Evolutionary conservation across 768 basidiomycete species (phyloP).

Genomic region (Mycena belliarum): DNA sequence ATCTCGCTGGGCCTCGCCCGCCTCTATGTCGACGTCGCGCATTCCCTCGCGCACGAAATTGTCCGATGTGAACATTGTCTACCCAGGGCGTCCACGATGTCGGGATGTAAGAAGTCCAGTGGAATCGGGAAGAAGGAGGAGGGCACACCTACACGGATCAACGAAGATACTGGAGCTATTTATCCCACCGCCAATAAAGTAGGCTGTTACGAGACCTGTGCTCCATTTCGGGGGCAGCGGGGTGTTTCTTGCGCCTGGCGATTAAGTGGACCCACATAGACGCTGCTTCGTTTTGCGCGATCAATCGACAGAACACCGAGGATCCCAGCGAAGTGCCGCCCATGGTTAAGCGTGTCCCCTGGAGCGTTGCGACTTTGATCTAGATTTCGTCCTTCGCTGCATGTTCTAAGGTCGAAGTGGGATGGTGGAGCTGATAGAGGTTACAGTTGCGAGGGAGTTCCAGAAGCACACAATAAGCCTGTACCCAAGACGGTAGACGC

Average conservation of each 20-base stretch:
- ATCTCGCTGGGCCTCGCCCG: too few species aligned
- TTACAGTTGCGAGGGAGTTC: too few species aligned
- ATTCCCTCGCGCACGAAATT: neutral
- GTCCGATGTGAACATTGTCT: neutral
- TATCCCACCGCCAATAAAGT: neutral
- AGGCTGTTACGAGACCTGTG: neutral
- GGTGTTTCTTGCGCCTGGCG: neutral
- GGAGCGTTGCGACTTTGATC: too few species aligned
- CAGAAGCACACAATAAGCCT: neutral
- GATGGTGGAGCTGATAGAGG: too few species aligned
- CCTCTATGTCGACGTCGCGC: too few species aligned
- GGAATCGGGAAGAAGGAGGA: neutral
- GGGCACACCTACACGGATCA: neutral
- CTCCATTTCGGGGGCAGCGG: slow-evolving; percentile 2
- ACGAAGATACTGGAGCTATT: neutral
- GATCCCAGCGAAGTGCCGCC: neutral
- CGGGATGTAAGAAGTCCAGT: neutral
- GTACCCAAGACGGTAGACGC: neutral
- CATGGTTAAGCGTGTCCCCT: neutral
- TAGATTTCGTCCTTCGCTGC: too few species aligned
- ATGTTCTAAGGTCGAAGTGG: too few species aligned
- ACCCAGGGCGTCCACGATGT: too few species aligned
- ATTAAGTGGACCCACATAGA: neutral
- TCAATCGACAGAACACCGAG: neutral
- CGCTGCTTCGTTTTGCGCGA: neutral